Percentiles rank a stretch among this genome's conserved stretches.
These are phyloP conservation scores for Fusarium armeniacum DNA, from an alignment of 2,329 filamentous ascomycete species.

Conservation along the genomic window DNA sequence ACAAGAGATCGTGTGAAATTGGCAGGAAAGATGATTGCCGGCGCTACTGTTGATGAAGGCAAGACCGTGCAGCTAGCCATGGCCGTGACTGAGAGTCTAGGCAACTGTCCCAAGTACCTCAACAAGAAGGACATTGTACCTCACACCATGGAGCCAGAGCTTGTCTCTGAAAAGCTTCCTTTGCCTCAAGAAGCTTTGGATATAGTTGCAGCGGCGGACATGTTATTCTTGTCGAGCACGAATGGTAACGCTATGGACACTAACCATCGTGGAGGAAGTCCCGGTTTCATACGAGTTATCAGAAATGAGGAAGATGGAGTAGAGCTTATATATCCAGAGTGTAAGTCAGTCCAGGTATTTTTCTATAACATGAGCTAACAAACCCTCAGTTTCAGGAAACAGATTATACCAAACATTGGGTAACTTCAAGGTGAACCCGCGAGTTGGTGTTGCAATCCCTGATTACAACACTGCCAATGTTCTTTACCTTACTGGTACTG, in stretches of 20 bases:
- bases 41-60: constrained; percentile 61
- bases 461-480: constrained; percentile 80
- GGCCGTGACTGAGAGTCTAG: constrained; percentile 78
- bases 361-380: constrained; percentile 26
- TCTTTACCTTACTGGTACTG: constrained; percentile 79
- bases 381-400: constrained; percentile 75
- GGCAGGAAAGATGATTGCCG: constrained; percentile 76
- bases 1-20: constrained; percentile 79
- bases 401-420: constrained; percentile 86
- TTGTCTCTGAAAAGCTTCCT: constrained; percentile 59
- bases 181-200: constrained; percentile 69
- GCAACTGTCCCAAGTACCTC: constrained; percentile 90
- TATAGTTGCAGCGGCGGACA: constrained; percentile 74
- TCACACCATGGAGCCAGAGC: constrained; percentile 61
- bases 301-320: constrained; percentile 64
- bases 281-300: constrained; percentile 79
- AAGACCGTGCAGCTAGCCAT: constrained; percentile 71
- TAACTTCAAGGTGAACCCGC: constrained; percentile 77
- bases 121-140: constrained; percentile 77
- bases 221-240: constrained; percentile 82
- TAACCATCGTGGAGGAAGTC: constrained; percentile 82
- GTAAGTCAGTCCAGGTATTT: constrained; percentile 52
- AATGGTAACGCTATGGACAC: constrained; percentile 82
- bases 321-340: constrained; percentile 82
- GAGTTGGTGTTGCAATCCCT: constrained; percentile 78